phyloP scores from a whole-genome alignment of 2,329 filamentous ascomycete genomes.

The Beauveria varroae region DNA sequence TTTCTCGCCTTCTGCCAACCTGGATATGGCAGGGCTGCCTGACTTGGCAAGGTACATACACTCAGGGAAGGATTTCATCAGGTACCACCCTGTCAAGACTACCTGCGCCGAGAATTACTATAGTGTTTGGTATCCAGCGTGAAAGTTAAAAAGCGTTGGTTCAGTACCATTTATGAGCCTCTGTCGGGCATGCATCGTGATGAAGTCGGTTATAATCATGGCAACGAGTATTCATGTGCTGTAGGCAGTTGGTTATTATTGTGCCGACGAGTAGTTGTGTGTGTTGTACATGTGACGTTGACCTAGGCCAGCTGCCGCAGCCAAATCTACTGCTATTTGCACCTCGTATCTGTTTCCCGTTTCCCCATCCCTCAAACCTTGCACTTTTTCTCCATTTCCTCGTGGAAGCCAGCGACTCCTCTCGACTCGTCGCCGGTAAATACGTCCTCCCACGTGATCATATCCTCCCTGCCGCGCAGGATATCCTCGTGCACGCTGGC shows the following conservation, averaged over 20 bases:
- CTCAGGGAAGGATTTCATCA: background rate
- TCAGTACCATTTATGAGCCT: background rate
- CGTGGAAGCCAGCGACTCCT: conserved; percentile 66
- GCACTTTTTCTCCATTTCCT: conserved; percentile 89
- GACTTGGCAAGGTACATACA: background rate
- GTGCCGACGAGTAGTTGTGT: background rate
- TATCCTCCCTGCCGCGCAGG: conserved; percentile 67
- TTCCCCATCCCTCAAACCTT: conserved; percentile 46
- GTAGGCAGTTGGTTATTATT: background rate
- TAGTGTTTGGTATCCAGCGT: background rate
- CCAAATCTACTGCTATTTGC: background rate
- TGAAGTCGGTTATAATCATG: background rate
- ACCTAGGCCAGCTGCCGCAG: background rate
- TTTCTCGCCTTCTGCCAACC: background rate
- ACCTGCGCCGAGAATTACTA: background rate
- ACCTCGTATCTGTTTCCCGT: background rate
- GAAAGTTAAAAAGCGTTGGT: background rate
- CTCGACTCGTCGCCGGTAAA: conserved; percentile 72
- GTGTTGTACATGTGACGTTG: conserved; percentile 4
- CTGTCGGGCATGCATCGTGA: background rate
- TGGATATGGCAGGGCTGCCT: background rate
- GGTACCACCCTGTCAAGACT: background rate
- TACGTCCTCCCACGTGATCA: conserved; percentile 88
- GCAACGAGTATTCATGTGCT: background rate
- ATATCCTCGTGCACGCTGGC: conserved; percentile 83